Base-by-base conservation (phyloP, 805 yeast species). In the Schwanniomyces sp. region DNA sequence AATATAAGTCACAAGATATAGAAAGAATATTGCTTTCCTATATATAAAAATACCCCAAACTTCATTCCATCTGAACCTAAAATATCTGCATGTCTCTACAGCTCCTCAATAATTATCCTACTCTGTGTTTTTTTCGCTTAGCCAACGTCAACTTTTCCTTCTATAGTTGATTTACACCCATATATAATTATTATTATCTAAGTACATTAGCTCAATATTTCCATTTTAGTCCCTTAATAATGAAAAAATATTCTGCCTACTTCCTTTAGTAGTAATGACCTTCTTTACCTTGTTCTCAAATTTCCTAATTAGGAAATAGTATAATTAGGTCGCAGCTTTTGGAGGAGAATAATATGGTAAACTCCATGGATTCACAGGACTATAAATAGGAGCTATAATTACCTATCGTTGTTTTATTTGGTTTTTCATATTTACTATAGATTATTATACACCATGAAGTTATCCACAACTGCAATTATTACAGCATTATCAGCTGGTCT, bases 401-500 rank as follows among this genome's bases (percentile, higher is more conserved):
- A 12, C 34, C 16, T 30, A 7, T 14, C 5, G 14, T 12, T 29
- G n/a, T 29, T 8, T 29, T 7, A 11, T 29, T 29, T 3, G 7
- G 5, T 29, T 29, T 3, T 12, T 11, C 34, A 29, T 29, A 10
- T 10, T 10, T 7, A 27, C 34, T 32, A 32, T 32, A 32, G 36
- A 32, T 16, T 32, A 32, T 16, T 32, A 32, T 14, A 32, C 11
- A 32, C 18, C 36, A 64, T 63, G 69, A 57, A 57, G 45, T 44
- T 57, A 44, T 41, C 48, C 45, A 37, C 56, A 24, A 11, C 52
- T 18, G 44, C 53, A 12, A 28, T 46, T 46, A 21, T 43, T 39
- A 30, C 57, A 11, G 44, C 52, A 21, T 54, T 59, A 42, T 51
- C 59, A 37, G 48, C 52, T 18, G 45, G 55, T 27, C 55, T 54